These are phyloP conservation scores for Monsonia emarginata DNA, from an alignment of 441 rosid genomes.

Conservation along the genomic window DNA sequence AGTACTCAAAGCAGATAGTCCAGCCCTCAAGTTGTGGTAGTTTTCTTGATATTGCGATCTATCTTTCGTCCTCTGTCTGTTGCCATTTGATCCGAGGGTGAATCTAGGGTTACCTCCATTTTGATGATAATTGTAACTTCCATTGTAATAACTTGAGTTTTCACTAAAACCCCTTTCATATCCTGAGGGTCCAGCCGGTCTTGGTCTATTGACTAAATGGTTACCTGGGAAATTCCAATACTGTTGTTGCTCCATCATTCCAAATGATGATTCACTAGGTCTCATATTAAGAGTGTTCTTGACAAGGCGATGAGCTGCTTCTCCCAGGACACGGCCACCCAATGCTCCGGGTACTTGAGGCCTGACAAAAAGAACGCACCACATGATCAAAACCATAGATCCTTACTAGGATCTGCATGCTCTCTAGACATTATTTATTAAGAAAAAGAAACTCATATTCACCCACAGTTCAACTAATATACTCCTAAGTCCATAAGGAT, in stretches of 20 bases:
- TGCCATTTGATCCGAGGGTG: constrained; percentile 36
- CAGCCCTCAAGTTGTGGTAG: constrained; percentile 34
- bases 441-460: no score
- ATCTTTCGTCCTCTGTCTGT: constrained; percentile 37
- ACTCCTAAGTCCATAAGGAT: no score
- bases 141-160: constrained; percentile 34
- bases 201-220: constrained; percentile 34
- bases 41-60: constrained; percentile 38
- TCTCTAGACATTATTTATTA: no score
- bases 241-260: constrained; percentile 34
- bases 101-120: constrained; percentile 31
- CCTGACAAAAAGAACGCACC: constrained; percentile 31
- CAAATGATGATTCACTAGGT: constrained; percentile 42
- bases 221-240: constrained; percentile 34
- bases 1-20: constrained; percentile 38
- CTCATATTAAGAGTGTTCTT: constrained; percentile 74
- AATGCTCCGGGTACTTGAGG: constrained; percentile 72
- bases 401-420: no score
- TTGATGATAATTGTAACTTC: constrained; percentile 32
- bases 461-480: no score
- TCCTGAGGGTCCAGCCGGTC: constrained; percentile 52
- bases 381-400: no score
- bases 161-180: constrained; percentile 42
- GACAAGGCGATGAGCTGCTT: constrained; percentile 94
- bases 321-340: constrained; percentile 62